Percentiles rank a stretch among this genome's conserved stretches.
Evolutionary conservation across 495 filamentous ascomycete genomes (phyloP).

Genomic region (Neurospora africana): DNA sequence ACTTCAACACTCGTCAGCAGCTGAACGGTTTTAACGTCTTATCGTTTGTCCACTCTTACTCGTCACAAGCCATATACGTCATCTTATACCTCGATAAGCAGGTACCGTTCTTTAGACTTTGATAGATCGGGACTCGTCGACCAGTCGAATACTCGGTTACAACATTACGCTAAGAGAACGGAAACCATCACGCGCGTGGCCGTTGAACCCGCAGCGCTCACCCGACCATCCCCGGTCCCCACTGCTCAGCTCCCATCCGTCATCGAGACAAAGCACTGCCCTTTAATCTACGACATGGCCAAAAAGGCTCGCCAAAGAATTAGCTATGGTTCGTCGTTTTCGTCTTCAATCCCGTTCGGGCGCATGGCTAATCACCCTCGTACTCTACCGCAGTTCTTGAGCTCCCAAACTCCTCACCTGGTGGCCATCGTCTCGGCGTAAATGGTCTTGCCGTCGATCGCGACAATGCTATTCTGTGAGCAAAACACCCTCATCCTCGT

Average conservation of each 20-base stretch:
- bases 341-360: background rate
- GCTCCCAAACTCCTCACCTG: conserved; percentile 75
- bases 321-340: conserved; percentile 49
- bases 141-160: background rate
- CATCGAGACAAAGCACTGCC: background rate
- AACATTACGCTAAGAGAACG: background rate
- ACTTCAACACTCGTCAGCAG: background rate
- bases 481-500: conserved; percentile 14
- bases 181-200: background rate
- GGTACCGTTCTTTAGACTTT: background rate
- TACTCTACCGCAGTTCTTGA: conserved; percentile 61
- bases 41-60: background rate
- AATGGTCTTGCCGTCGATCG: conserved; percentile 85
- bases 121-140: background rate
- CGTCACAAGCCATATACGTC: background rate
- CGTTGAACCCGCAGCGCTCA: background rate
- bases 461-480: conserved; percentile 79
- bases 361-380: conserved; percentile 1
- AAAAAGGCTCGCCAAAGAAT: conserved; percentile 55
- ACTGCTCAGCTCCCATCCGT: background rate
- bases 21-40: background rate
- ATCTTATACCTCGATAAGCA: background rate
- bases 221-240: background rate
- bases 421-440: conserved; percentile 83
- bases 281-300: conserved; percentile 35